Evolutionary conservation across 257 asterid genomes (phyloP), one percentile per base, ranked within the genome.

Genomic region (Oldenlandia corymbosa): DNA sequence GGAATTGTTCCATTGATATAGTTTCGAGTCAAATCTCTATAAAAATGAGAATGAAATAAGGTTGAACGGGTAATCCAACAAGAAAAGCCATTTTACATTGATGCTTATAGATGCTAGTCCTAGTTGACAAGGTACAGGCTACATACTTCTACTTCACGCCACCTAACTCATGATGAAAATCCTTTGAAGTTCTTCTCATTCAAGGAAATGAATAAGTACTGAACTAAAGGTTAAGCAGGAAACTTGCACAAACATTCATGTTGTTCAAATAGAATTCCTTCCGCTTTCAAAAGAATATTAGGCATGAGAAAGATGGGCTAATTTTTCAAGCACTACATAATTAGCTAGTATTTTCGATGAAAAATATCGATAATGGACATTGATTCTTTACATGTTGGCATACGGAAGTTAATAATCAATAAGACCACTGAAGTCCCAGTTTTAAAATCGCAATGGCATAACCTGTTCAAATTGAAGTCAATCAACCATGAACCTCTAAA

Each of bases 1-100:
- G 99, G 97, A 74, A 92, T 78, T 17, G 96, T 50, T 67, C 99
- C 97, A 66, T 77, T 84, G 63, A 92, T 75, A 78, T 76, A 79
- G 77, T 92, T 92, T 48, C 84, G 91, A 60, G 83, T 1, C 50
- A 92, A 77, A 71, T 92, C 96, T 60, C 99, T 92, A 86, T 42
- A 47, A 73, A 51, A 30, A 57, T 21, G 72, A 62, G 73, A 49
- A 28, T 31, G 16, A 14, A 14, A 11, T 21, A 30, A 47, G 23
- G 30, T 37, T 43, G 57, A 31, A 46, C 56, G 34, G 4, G 28
- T 18, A 34, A 0, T n/a, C 24, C 16, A 32, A 45, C 14, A 0
- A 17, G 23, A 30, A 61, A 13, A 60, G 28, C 18, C 7, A 10
- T 26, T 18, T 28, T 9, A 21, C 3, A 10, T 52, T 52, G 34